Conservation (phyloP, 768 basidiomycete species). For the Termitomyces sp. region DNA sequence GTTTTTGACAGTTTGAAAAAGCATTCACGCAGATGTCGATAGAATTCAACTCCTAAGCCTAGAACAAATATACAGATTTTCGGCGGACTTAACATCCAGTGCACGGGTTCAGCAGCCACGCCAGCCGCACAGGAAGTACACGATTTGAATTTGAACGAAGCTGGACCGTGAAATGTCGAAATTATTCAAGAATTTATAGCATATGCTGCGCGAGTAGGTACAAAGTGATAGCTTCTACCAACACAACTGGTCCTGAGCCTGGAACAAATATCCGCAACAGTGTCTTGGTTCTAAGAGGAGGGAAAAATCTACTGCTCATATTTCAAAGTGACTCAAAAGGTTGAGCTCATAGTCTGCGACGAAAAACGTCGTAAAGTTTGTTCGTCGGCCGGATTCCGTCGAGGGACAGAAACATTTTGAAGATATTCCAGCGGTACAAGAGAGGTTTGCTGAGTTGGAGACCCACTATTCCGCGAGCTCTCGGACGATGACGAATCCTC, state of each 20-base stretch:
- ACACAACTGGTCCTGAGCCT: neutral
- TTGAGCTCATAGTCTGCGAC: constrained; percentile 16
- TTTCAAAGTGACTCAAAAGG: neutral
- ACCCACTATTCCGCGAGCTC: constrained; percentile 22
- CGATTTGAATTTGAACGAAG: neutral
- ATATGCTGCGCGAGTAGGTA: neutral
- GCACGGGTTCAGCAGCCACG: neutral
- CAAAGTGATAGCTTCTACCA: neutral
- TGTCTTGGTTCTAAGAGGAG: neutral
- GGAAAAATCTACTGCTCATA: neutral
- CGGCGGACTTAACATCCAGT: neutral
- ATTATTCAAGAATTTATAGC: neutral
- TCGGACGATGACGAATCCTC: constrained; percentile 33
- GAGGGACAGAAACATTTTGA: constrained; percentile 45
- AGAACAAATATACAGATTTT: neutral
- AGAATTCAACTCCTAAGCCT: neutral
- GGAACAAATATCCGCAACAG: neutral
- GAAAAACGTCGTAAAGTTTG: constrained; percentile 56
- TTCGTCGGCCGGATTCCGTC: constrained; percentile 62
- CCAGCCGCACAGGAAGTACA: neutral
- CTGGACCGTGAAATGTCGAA: too few relatives aligned
- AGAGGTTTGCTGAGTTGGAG: constrained; percentile 20
- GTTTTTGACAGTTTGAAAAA: neutral
- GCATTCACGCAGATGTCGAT: neutral
- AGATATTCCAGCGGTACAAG: constrained; percentile 65